phyloP scores from a whole-genome alignment of 768 basidiomycete genomes.

The Lactarius hengduanensis region DNA sequence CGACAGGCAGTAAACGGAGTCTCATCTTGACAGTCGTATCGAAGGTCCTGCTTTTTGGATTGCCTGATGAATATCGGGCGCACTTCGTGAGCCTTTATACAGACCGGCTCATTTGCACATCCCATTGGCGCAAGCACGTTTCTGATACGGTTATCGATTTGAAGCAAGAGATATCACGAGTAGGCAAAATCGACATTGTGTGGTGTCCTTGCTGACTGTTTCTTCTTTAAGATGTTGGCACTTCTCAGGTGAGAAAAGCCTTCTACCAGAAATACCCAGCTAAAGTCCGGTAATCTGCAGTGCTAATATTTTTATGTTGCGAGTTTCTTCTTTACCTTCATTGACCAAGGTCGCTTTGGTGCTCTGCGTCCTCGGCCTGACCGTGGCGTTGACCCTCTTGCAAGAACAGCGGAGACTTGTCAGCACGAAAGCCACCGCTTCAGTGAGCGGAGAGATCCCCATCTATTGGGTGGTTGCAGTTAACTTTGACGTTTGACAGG shows the following conservation, averaged over 20 bases:
- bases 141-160: conserved; percentile 9
- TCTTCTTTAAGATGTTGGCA: conserved; percentile 3
- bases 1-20: not conserved
- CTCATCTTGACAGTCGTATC: not conserved
- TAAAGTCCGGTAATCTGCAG: conserved; percentile 7
- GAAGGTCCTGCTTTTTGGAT: conserved; percentile 8
- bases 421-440: not conserved
- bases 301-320: conserved; percentile 7
- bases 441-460: not conserved
- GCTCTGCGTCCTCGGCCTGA: conserved; percentile 4
- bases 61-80: conserved; percentile 2
- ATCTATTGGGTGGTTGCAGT: not conserved
- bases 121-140: conserved; percentile 16
- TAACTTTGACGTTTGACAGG: not conserved
- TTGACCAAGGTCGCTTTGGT: conserved; percentile 8
- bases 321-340: not conserved
- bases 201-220: not conserved
- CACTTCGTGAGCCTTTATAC: conserved; percentile 13
- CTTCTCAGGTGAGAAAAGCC: conserved; percentile 4
- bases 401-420: conserved; percentile 10
- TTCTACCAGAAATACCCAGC: not conserved
- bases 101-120: conserved; percentile 2
- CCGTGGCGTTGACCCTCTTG: not conserved
- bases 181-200: not conserved
- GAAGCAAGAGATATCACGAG: not conserved